Evolutionary conservation across 2,329 filamentous ascomycete genomes (phyloP).

Genomic region (Fusarium longipes): DNA sequence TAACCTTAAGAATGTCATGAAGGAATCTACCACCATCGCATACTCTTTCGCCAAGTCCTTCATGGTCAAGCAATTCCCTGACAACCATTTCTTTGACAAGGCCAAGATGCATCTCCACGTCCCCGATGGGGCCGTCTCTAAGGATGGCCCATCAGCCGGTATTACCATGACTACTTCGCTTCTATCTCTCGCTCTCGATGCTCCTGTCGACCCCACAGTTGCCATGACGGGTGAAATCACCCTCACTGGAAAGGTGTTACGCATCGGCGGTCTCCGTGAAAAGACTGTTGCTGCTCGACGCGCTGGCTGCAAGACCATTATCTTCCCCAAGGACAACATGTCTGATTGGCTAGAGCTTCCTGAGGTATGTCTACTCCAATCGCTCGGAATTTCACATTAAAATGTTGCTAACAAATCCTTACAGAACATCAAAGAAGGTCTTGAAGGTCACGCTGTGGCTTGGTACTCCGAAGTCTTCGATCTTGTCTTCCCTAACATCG

Average conservation of each 20-base stretch:
- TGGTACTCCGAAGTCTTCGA: constrained; percentile 97
- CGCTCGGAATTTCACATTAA: neutral
- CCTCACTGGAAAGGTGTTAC: constrained; percentile 93
- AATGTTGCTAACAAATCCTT: constrained; percentile 19
- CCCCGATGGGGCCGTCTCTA: constrained; percentile 93
- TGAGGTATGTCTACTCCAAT: constrained; percentile 72
- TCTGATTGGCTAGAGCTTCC: constrained; percentile 98
- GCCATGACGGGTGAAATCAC: constrained; percentile 99
- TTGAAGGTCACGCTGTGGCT: constrained; percentile 88
- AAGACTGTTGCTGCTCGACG: constrained; percentile 96
- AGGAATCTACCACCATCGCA: constrained; percentile 93
- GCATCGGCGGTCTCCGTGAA: constrained; percentile 93
- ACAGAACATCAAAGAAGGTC: constrained; percentile 97
- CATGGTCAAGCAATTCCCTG: constrained; percentile 84
- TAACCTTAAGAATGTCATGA: constrained; percentile 97
- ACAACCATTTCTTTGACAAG: constrained; percentile 96
- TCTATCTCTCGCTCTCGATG: constrained; percentile 84
- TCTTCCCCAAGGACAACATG: constrained; percentile 95
- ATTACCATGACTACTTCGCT: constrained; percentile 98
- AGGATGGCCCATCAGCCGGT: constrained; percentile 92
- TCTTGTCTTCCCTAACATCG: constrained; percentile 85
- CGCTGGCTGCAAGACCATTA: constrained; percentile 90
- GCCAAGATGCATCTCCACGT: constrained; percentile 96
- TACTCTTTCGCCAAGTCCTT: constrained; percentile 95
- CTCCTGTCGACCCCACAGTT: constrained; percentile 82